Base-by-base conservation (phyloP, 2,329 filamentous ascomycete genomes). In the Cladophialophora exuberans region DNA sequence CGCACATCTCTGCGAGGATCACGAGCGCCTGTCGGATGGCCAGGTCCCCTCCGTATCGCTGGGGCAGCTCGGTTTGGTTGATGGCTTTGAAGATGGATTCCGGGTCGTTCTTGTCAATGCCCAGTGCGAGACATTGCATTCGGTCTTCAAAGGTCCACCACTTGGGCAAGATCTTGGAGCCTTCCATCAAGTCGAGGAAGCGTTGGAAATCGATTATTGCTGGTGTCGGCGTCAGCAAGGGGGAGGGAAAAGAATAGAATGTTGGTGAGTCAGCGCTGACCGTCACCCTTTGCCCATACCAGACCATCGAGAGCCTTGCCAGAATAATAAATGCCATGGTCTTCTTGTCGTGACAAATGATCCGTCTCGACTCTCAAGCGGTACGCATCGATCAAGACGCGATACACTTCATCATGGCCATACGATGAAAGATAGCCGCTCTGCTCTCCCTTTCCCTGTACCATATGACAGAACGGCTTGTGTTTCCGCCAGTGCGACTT, bases 261-360 rank as follows among this genome's bases (percentile, higher is more conserved):
- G 10, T 31, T 23, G 10, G 18, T 36, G 17, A 18, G 10, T 17
- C 17, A 47, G 15, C 6, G 38, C 57, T 46, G 18, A 56, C 52
- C 62, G 52, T 64, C 62, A 11, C 17, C 59, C 33, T 28, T 65
- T 59, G 6, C 66, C 70, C 11, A 56, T 35, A 10, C 54, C 10
- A 35, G 78, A 35, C 54, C 76, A 76, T 4, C 63, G 48, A 23
- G 55, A 44, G 61, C 78, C 73, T 13, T 69, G 68, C 0, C 13
- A 2, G 1, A 69, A 30, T 56, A 62, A 22, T 62, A 63, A 13
- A 63, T 55, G 6, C 62, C 50, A 0, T 65, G 64, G 50, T 66
- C 59, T n/a, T 60, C 61, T 6, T 56, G 52, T 9, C 54, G 47
- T 39, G 66, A 64, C 17, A 63, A 42, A 33, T 67, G 67, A 38